Percentiles rank a stretch among this genome's conserved stretches.
Evolutionary conservation across 495 filamentous ascomycete species (phyloP).

Genomic region (Clavariopsis aquatica): DNA sequence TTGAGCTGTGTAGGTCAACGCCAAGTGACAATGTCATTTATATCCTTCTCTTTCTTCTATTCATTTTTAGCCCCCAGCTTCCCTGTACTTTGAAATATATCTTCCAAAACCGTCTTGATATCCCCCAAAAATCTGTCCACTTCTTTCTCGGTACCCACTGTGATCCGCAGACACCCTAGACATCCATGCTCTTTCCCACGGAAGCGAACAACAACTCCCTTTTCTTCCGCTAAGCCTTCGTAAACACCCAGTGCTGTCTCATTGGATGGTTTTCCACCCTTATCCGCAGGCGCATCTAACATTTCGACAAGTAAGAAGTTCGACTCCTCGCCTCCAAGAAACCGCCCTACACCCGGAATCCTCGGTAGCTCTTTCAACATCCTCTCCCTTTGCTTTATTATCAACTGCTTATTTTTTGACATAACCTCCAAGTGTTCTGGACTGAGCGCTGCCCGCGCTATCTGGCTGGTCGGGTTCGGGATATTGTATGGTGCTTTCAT

Average conservation of each 20-base stretch:
- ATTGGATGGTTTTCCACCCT: constrained; percentile 74
- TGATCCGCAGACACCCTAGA: constrained; percentile 83
- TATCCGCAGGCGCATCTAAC: constrained; percentile 58
- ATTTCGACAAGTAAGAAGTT: constrained; percentile 94
- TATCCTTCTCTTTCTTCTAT: constrained; percentile 42
- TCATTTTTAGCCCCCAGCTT: constrained; percentile 34
- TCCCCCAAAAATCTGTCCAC: constrained; percentile 74
- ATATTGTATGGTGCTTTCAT: constrained; percentile 97
- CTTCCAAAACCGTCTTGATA: constrained; percentile 61
- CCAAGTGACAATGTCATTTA: constrained; percentile 44
- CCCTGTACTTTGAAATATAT: constrained; percentile 47
- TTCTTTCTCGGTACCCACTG: constrained; percentile 87
- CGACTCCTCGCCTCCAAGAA: constrained; percentile 74
- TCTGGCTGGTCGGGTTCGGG: constrained; percentile 76
- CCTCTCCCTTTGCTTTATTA: constrained; percentile 75
- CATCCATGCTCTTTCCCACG: constrained; percentile 90
- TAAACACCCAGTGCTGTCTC: constrained; percentile 74
- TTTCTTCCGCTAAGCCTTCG: constrained; percentile 78
- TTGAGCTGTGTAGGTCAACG: no score
- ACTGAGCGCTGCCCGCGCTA: constrained; percentile 72
- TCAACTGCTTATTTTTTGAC: constrained; percentile 63
- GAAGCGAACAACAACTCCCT: constrained; percentile 90
- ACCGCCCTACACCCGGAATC: constrained; percentile 75
- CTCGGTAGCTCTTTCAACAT: constrained; percentile 70
- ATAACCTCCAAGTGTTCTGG: constrained; percentile 68